Evolutionary conservation across 2,329 filamentous ascomycete species (phyloP).

Genomic region (Fusarium compactum): DNA sequence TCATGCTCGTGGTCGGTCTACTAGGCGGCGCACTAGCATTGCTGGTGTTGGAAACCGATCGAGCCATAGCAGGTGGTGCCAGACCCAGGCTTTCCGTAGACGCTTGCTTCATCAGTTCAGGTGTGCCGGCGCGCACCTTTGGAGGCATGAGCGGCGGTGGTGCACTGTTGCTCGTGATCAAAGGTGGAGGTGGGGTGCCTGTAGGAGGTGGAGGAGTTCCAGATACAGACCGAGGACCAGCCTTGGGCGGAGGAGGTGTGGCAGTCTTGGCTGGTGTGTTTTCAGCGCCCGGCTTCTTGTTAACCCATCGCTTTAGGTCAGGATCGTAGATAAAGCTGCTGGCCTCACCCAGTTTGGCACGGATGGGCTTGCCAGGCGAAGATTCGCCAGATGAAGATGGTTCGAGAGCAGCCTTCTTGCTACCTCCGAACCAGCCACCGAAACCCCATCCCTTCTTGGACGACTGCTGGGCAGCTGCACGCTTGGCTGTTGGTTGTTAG

Average conservation of each 20-base stretch:
- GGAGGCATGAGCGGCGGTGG: constrained; percentile 50
- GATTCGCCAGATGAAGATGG: constrained; percentile 51
- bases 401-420: constrained; percentile 64
- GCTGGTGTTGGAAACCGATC: constrained; percentile 63
- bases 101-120: constrained; percentile 51
- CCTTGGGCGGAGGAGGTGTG: constrained; percentile 83
- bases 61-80: constrained; percentile 57
- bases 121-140: constrained; percentile 45
- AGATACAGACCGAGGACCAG: constrained; percentile 63
- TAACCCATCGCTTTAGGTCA: constrained; percentile 97
- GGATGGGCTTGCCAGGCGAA: constrained; percentile 76
- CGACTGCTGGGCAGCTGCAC: constrained; percentile 61
- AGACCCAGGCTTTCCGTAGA: constrained; percentile 55
- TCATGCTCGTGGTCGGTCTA: constrained; percentile 83
- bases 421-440: constrained; percentile 84
- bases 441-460: constrained; percentile 82
- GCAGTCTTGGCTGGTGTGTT: constrained; percentile 69
- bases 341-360: constrained; percentile 93
- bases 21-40: constrained; percentile 68
- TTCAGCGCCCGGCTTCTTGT: constrained; percentile 86
- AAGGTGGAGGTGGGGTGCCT: constrained; percentile 51
- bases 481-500: constrained; percentile 65
- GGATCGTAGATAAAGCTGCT: constrained; percentile 95
- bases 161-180: constrained; percentile 50
- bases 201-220: constrained; percentile 62